These are phyloP conservation scores for Eucalyptus erythrocorys DNA, from an alignment of 345 rosid genomes.

Conservation along the genomic window DNA sequence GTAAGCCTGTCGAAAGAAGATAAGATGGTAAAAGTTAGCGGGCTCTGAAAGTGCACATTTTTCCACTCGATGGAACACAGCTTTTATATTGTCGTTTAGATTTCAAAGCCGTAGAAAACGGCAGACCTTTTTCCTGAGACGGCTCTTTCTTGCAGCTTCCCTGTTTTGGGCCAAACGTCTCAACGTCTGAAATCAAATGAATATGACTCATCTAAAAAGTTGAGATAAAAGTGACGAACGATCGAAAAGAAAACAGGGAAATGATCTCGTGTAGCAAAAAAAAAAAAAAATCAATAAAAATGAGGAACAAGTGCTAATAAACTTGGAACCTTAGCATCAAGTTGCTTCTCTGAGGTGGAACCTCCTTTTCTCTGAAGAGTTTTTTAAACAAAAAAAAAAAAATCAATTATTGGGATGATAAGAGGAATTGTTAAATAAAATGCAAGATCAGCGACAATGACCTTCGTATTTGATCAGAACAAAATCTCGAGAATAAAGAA, in stretches of 20 bases:
- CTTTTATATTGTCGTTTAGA: not conserved
- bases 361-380: conserved; percentile 57
- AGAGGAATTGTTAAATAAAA: not conserved
- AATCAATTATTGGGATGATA: not conserved
- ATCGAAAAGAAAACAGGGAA: not conserved
- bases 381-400: not conserved
- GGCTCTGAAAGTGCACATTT: not conserved
- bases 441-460: not conserved
- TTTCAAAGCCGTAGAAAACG: not conserved
- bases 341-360: conserved; percentile 68
- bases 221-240: not conserved
- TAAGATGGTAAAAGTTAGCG: not conserved
- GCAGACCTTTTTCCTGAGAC: conserved; percentile 84
- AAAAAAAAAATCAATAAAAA: not conserved
- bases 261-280: not conserved
- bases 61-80: not conserved
- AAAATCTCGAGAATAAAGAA: not conserved
- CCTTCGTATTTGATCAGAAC: not conserved
- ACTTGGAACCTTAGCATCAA: conserved; percentile 76
- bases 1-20: conserved; percentile 52
- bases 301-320: not conserved
- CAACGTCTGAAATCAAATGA: conserved; percentile 45
- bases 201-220: not conserved
- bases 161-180: conserved; percentile 99
- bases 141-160: conserved; percentile 99